Evolutionary conservation across 2,329 filamentous ascomycete species (phyloP), one percentile per base, ranked within the genome.

Genomic region (Dichotomopilus funicola): DNA sequence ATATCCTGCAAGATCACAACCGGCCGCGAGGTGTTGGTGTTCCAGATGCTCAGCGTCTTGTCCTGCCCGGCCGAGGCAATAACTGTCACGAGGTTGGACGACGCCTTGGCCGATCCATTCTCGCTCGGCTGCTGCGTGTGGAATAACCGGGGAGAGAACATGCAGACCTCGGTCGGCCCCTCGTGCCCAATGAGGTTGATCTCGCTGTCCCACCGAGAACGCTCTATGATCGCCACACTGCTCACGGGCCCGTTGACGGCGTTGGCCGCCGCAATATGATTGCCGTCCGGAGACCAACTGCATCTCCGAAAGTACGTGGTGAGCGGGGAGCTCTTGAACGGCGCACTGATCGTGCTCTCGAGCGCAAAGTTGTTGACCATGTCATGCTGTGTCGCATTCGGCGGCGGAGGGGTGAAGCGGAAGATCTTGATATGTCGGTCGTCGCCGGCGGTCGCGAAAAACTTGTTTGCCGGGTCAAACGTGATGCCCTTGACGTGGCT

Each of bases 401-500:
- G 89, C 1, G 87, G 82, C 0, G 94, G 91, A 1, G 92, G 88
- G 2, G 89, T 96, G 70, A 96, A 99, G 57, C 91, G 85, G 72
- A 95, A 97, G 65, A 99, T 89, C 70, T 95, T 95, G 72, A 99
- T 95, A 2, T 91, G 92, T 57, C 94, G 85, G 71, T 99, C 94
- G 70, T 99, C 94, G 73, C 91, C 96, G 2, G 95, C 91, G 0
- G 95, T 99, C 12, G 95, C 94, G 72, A 99, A 99, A 76, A 96
- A 99, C 70, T 97, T 99, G 75, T 97, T 97, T 43, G 94, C 94
- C 0, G 94, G 94, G 68, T 99, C 94, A 68, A 99, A 99, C 0
- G 92, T 96, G 65, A 99, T 95, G 59, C 95, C 94, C 71, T 99
- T 99, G 74, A 99, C 94, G 69, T 97, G 95, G 70, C 91, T 96